Evolutionary conservation across 129 eudicot genomes (phyloP).

Genomic region (Centaurea solstitialis): DNA sequence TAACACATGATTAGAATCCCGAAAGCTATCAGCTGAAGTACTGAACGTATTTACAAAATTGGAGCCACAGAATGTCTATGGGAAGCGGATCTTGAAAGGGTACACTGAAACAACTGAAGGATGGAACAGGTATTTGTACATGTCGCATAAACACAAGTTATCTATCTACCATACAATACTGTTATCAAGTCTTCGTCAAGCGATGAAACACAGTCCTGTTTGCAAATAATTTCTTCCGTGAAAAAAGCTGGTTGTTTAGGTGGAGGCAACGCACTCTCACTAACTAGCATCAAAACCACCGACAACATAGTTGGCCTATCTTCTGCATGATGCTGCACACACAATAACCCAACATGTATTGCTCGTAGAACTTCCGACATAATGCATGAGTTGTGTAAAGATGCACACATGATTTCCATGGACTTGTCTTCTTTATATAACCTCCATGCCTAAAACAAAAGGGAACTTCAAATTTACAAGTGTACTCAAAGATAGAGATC

Average conservation of each 20-base stretch:
- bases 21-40: too few species aligned
- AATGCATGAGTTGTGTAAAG: background rate
- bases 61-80: too few species aligned
- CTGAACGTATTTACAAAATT: too few species aligned
- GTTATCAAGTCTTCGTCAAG: background rate
- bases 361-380: slow-evolving; percentile 6
- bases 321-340: slow-evolving; percentile 21
- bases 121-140: background rate
- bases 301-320: slow-evolving; percentile 29
- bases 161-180: background rate
- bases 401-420: background rate
- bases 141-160: background rate
- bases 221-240: background rate
- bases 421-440: background rate
- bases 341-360: slow-evolving; percentile 10
- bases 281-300: slow-evolving; percentile 11
- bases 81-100: too few species aligned
- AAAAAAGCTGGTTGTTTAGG: slow-evolving; percentile 12
- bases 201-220: background rate
- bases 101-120: too few species aligned
- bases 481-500: too few species aligned
- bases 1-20: background rate
- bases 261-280: background rate
- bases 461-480: background rate
- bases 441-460: background rate